Base-by-base conservation (phyloP, 768 basidiomycete species). In the Rhodotorula babjevae region DNA sequence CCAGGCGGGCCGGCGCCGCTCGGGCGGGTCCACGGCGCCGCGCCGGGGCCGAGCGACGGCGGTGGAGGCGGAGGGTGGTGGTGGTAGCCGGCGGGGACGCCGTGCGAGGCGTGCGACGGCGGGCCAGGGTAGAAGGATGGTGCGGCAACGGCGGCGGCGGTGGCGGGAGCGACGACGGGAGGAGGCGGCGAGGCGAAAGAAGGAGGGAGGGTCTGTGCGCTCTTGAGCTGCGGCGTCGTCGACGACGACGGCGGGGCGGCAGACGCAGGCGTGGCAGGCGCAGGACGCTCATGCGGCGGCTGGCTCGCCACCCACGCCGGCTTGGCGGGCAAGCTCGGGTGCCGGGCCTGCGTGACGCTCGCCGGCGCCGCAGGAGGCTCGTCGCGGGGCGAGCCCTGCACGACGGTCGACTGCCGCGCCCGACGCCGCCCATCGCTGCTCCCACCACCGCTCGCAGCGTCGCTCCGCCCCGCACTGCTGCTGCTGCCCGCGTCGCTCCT, bases 301-400 rank as follows among this genome's bases (percentile, higher is more conserved):
- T 33, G 40, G 2, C 53, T n/a, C 25, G 69, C 70, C 16, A 65
- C 67, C 74, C 74, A 75, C 1, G 19, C 61, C 8, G 74, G 74
- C 61, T 75, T 75, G 11, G 63, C 40, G 8, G 74, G 74, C 36
- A 75, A 50, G 56, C 69, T 71, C 33, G 74, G 74, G 29, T 75
- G 74, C 59, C 58, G 27, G 3, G 21, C 6, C 53, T 10, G 36
- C 19, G 21, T 1, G 14, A 1, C 63, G 12, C 9, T 10, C 44
- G 42, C 68, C 19, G 40, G 36, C 25, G 15, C 12, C 12, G 18
- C 44, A 9, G 44, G 44, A 7, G 44, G 14, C 18, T 18, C 36
- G 46, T 56, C 19, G 40, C 49, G n/a, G 15, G 25, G 33, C 31
- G n/a, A 42, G 8, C 6, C 5, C n/a, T 33, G 46, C 16, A 71